These are phyloP conservation scores for Aureobasidium sp. DNA, from an alignment of 2,329 filamentous ascomycete genomes.

Conservation along the genomic window DNA sequence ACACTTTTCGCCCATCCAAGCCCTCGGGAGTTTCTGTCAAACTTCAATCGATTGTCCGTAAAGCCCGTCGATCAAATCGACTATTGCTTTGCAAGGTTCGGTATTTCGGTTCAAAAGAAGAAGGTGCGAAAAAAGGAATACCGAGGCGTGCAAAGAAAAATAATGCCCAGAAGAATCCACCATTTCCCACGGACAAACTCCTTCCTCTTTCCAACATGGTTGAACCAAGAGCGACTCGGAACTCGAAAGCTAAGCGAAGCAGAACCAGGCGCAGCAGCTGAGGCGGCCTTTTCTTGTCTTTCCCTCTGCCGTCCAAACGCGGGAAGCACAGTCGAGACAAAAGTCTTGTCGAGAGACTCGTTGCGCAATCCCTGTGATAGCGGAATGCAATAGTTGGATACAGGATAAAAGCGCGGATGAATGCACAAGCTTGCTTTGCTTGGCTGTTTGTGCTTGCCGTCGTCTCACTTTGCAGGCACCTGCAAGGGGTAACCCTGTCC, in stretches of 20 bases:
- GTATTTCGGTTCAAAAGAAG: neutral
- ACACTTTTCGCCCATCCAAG: neutral
- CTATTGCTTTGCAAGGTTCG: neutral
- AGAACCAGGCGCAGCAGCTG: neutral
- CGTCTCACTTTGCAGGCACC: neutral
- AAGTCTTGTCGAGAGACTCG: neutral
- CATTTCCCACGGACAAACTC: neutral
- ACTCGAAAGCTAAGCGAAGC: neutral
- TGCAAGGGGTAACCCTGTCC: constrained; percentile 4
- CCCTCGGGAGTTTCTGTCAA: neutral
- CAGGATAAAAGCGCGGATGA: neutral
- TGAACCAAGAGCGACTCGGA: neutral
- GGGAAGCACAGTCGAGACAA: neutral
- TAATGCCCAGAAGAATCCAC: neutral
- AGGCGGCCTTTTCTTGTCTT: neutral
- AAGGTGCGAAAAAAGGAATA: neutral
- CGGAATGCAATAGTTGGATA: neutral
- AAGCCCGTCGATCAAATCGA: neutral
- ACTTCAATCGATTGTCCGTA: neutral
- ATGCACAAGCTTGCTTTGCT: neutral
- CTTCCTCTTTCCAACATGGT: neutral
- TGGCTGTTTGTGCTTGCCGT: neutral
- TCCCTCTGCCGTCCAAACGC: neutral
- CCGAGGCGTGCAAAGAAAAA: neutral
- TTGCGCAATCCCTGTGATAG: neutral